Evolutionary conservation across 164 flowering plant species (phyloP).

Genomic region (Stephania japonica): DNA sequence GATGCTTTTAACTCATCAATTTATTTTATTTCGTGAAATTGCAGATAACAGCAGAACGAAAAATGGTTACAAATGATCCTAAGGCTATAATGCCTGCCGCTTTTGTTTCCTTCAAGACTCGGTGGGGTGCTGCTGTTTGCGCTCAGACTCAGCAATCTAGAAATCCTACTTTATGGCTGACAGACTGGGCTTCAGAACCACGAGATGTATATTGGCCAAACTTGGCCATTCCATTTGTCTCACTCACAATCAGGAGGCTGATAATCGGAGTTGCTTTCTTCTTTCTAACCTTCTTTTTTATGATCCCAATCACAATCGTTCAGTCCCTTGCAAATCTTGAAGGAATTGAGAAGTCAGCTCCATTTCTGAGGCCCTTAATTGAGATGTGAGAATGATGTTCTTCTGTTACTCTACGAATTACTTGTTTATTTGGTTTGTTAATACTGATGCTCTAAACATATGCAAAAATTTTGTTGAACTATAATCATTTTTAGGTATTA

Average conservation of each 20-base stretch:
- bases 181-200: conserved; percentile 95
- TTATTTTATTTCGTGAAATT: neutral
- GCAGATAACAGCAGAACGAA: conserved; percentile 54
- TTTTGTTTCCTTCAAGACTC: conserved; percentile 81
- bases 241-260: conserved; percentile 63
- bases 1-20: neutral
- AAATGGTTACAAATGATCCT: conserved; percentile 32
- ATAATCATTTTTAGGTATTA: neutral
- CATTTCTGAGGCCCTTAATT: conserved; percentile 61
- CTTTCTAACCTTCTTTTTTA: conserved; percentile 84
- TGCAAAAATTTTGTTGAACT: neutral
- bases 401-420: neutral
- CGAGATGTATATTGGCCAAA: conserved; percentile 86
- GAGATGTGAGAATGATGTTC: conserved; percentile 20
- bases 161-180: conserved; percentile 85
- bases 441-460: neutral
- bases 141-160: conserved; percentile 89
- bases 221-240: conserved; percentile 76
- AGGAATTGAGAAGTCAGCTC: conserved; percentile 61
- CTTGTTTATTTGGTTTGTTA: neutral
- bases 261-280: conserved; percentile 67
- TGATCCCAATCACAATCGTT: conserved; percentile 87
- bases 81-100: conserved; percentile 79
- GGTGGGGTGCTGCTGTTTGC: conserved; percentile 95
- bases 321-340: conserved; percentile 86